Base-by-base conservation (phyloP, 2,329 filamentous ascomycete genomes). In the Cephalotrichum gorgonifer region DNA sequence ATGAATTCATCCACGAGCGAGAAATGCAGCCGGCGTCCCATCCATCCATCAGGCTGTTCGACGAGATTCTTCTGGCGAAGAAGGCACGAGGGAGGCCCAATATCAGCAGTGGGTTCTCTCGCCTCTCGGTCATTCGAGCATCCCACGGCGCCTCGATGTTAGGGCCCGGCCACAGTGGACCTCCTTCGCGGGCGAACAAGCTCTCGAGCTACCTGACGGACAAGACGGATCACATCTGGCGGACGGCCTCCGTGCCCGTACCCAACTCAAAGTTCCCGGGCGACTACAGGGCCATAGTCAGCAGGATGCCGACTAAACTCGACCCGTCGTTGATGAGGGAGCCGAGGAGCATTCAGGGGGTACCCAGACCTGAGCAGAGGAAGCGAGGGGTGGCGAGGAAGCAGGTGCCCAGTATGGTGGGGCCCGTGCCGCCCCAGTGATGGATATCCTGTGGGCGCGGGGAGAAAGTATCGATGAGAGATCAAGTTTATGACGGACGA, bases 321-420 rank as follows among this genome's bases (percentile, higher is more conserved):
- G 93, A 98, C 58, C 78, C 84, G 4, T 78, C 81, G 14, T 72
- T 96, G 43, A 95, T 97, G 88, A 88, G 88, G 63, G 90, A 96
- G 66, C 90, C 90, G 27, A 79, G 90, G 51, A 82, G 87, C 53
- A 91, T 95, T 35, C 88, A 95, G 63, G 90, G 90, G 31, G 82
- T 89, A n/a, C 89, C 89, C 23, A 70, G 78, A 30, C 72, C 75
- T 17, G 75, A 78, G 51, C 71, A 73, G 50, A 69, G 71, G n/a
- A 66, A 66, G 7, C 69, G 69, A 35, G 73, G 73, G 26, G 64
- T 81, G 44, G 58, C 75, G 48, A 64, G 77, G 54, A 81, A 81
- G 59, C 76, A 80, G 57, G 77, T 81, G 23, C 66, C 69, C 20
- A 71, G 67, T 53, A 71, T 72, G 68, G 55, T 72, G 39, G 69